These are phyloP conservation scores for Arabidopsis thaliana DNA, from an alignment of 345 rosid species.

Conservation along the genomic window DNA sequence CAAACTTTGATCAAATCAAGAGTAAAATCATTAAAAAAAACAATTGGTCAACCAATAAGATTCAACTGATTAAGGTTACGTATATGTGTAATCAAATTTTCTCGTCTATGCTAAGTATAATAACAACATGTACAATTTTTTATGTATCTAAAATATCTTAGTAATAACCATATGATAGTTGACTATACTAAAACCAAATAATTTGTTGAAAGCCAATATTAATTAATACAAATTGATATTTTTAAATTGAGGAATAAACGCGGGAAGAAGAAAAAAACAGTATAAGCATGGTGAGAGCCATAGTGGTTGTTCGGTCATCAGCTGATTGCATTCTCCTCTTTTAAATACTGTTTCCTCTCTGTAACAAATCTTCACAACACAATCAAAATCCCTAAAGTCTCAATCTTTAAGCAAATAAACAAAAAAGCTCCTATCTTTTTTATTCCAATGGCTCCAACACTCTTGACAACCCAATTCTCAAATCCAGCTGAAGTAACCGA, in stretches of 20 bases:
- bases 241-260: constrained; percentile 4
- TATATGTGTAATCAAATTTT: background rate
- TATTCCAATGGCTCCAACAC: constrained; percentile 48
- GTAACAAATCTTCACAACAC: constrained; percentile 23
- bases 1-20: background rate
- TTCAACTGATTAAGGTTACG: background rate
- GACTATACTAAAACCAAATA: background rate
- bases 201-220: background rate
- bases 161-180: background rate
- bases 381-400: background rate
- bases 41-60: background rate
- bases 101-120: background rate
- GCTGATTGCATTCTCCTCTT: constrained; percentile 28
- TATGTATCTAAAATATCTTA: background rate
- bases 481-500: constrained; percentile 43
- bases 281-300: constrained; percentile 44
- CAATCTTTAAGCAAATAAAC: background rate
- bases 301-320: constrained; percentile 44
- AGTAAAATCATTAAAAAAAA: too few species aligned
- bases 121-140: background rate
- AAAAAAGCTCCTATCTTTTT: too few species aligned
- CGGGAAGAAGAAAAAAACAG: constrained; percentile 39
- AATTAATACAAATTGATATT: background rate
- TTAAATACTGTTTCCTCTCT: constrained; percentile 42
- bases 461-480: constrained; percentile 24